Evolutionary conservation across 2,329 filamentous ascomycete species (phyloP).

Genomic region (Daldinia sp.): DNA sequence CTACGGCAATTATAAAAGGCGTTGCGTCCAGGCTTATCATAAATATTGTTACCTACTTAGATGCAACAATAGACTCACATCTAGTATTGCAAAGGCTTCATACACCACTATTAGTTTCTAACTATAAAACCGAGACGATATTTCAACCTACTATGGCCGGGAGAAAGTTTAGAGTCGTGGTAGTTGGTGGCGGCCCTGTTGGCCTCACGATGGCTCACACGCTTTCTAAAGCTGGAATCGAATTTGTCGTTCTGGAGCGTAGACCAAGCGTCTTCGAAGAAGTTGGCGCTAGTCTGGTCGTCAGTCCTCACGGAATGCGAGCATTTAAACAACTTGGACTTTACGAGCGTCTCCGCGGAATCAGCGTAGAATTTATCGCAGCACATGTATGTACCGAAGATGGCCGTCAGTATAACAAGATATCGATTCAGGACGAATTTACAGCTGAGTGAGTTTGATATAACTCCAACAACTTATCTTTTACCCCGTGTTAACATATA

Average conservation of each 20-base stretch:
- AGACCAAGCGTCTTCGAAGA: slow-evolving; percentile 23
- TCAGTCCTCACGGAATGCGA: slow-evolving; percentile 22
- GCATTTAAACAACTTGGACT: slow-evolving; percentile 29
- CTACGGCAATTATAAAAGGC: neutral
- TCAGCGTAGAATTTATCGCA: neutral
- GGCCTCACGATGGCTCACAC: slow-evolving; percentile 45
- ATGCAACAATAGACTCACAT: neutral
- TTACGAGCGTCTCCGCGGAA: slow-evolving; percentile 9
- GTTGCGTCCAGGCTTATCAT: neutral
- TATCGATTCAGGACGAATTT: neutral
- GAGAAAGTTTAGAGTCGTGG: slow-evolving; percentile 38
- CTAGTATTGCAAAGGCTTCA: neutral
- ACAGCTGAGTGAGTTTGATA: neutral
- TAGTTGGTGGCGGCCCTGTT: slow-evolving; percentile 45
- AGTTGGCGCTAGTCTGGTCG: slow-evolving; percentile 27
- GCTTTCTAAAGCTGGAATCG: slow-evolving; percentile 46
- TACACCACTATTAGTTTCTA: neutral
- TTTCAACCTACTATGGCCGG: slow-evolving; percentile 5
- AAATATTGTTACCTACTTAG: neutral
- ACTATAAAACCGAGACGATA: neutral
- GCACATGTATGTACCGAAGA: neutral
- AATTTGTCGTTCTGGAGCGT: slow-evolving; percentile 51
- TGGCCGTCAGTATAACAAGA: neutral
- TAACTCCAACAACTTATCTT: neutral
- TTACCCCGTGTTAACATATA: neutral